phyloP scores from a whole-genome alignment of 2,329 filamentous ascomycete species.

The Aspergillus latus region DNA sequence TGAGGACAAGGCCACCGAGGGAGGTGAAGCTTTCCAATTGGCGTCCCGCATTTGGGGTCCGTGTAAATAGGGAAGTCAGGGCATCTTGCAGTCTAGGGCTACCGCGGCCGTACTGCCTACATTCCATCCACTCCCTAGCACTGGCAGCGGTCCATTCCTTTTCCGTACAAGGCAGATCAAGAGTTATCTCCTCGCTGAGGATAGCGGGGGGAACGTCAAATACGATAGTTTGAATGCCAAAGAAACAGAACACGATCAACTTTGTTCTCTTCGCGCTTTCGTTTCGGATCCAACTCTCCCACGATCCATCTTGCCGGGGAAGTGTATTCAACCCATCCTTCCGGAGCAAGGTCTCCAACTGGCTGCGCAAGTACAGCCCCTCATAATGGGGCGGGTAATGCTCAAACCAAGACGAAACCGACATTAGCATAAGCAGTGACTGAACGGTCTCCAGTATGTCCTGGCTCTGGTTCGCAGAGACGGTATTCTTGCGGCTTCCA shows the following conservation, averaged over 20 bases:
- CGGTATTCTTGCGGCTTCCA: background rate
- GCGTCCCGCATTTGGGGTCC: conserved; percentile 9
- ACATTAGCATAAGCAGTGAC: conserved; percentile 29
- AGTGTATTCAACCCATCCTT: conserved; percentile 31
- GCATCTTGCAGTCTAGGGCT: conserved; percentile 33
- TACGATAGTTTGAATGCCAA: conserved; percentile 38
- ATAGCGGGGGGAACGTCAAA: conserved; percentile 36
- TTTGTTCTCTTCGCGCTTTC: conserved; percentile 35
- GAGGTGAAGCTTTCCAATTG: conserved; percentile 32
- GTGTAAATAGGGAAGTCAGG: conserved; percentile 27
- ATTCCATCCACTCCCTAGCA: conserved; percentile 27
- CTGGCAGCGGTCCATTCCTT: conserved; percentile 33
- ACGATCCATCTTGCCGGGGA: conserved; percentile 31
- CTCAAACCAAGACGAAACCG: conserved; percentile 34
- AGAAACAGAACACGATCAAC: conserved; percentile 36
- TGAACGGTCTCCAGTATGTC: conserved; percentile 32
- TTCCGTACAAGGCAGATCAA: conserved; percentile 36
- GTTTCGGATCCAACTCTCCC: conserved; percentile 34
- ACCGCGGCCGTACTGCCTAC: conserved; percentile 22
- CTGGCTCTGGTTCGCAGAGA: conserved; percentile 18
- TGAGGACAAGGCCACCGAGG: conserved; percentile 34
- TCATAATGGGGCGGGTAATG: conserved; percentile 33
- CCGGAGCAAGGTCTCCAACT: conserved; percentile 31
- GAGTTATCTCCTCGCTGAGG: conserved; percentile 31
- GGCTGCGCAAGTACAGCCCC: conserved; percentile 29